A percentile compares a stretch with the other conserved stretches of the same genome.
These are phyloP conservation scores for Adansonia rubrostipa DNA, from an alignment of 441 rosid genomes.

Conservation along the genomic window DNA sequence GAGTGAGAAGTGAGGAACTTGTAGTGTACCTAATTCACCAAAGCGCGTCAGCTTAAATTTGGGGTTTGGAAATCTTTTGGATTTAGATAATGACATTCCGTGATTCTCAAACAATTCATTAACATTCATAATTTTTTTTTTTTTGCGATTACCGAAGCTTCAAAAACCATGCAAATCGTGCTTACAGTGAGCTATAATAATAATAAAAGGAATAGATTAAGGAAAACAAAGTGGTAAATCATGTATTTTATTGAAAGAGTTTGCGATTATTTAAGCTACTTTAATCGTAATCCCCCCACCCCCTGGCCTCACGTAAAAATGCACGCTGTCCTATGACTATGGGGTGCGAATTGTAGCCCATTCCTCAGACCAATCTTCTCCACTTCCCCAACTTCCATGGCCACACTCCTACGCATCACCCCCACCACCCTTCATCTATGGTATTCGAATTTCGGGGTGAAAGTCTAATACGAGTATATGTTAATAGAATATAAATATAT, in stretches of 20 bases:
- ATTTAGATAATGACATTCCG: constrained; percentile 9
- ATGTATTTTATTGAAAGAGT: not conserved
- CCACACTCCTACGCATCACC: constrained; percentile 2
- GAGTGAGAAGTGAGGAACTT: not conserved
- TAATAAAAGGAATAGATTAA: not conserved
- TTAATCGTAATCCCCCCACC: constrained; percentile 37
- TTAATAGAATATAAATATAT: no score
- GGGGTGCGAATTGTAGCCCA: constrained; percentile 59
- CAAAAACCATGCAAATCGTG: constrained; percentile 33
- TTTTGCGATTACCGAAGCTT: constrained; percentile 30
- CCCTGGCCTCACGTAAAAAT: constrained; percentile 30
- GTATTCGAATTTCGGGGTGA: no score
- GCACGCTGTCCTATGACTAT: constrained; percentile 49
- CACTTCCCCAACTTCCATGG: constrained; percentile 59
- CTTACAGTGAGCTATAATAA: not conserved
- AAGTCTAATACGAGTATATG: no score
- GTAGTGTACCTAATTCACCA: not conserved
- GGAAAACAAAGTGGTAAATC: not conserved
- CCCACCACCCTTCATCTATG: no score
- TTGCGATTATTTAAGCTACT: constrained; percentile 2
- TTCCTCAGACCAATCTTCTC: constrained; percentile 74
- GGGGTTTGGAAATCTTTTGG: not conserved
- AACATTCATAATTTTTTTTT: not conserved
- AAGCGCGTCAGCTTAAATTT: not conserved
- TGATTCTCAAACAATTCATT: not conserved